Evolutionary conservation across 768 basidiomycete genomes (phyloP), one percentile per base, ranked within the genome.

Genomic region (Naganishia kalamii): DNA sequence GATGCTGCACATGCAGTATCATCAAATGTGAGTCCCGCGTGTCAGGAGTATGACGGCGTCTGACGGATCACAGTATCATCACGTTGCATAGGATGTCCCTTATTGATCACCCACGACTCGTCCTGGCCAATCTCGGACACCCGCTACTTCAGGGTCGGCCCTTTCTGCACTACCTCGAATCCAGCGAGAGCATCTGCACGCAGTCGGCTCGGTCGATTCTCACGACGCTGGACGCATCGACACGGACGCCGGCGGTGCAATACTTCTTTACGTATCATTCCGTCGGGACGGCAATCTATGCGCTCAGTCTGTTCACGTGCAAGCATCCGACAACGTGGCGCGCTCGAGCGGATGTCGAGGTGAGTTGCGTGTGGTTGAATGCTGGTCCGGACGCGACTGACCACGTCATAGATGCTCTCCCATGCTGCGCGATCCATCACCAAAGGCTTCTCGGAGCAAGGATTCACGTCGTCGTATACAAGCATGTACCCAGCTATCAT

Each of bases 1-100:
- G 15, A 49, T 49, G 48, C 48, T 49, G 23, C 48, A 49, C 32
- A 49, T 49, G 48, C 48, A 49, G 48, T 49, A 49, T 30, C 48
- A 49, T 49, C 48, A 49, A 30, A 49, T 49, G 48, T 49, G 27
- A 29, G 48, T 49, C 23, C 17, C 11, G 2, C 12, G 2, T 25
- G 48, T 4, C 47, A 10, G 29, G n/a, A 4, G 15, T 23, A 44
- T 44, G 15, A 23, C 23, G n/a, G 19, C 19, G 32, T 49, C 13
- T 49, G 19, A 19, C 19, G 27, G 48, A 49, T 4, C 48, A 3
- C 48, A 49, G 48, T 29, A 49, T 49, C 27, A 49, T 49, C 10
- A 49, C 48, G 8, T 30, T 49, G 12, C 48, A 49, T 23, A 49
- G 48, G 13, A 29, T 49, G 48, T 49, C 48, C 13, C 27, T 49